Base-by-base conservation (phyloP, 768 basidiomycete species). In the Saitozyma podzolica region DNA sequence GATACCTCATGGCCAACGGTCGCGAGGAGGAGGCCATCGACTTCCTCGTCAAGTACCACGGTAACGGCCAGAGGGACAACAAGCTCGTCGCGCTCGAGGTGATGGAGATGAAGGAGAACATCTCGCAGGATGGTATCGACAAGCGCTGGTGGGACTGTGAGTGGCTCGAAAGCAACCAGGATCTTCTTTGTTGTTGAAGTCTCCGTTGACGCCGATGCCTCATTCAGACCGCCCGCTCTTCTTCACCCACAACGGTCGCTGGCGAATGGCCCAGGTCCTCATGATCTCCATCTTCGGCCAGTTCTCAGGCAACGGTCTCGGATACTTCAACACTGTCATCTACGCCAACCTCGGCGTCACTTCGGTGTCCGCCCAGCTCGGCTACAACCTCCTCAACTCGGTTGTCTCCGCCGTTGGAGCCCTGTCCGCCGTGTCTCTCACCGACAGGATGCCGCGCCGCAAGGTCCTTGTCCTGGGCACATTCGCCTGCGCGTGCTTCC, bases 31-130 rank as follows among this genome's bases (percentile, higher is more conserved):
- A 78, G 58, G 77, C 77, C 1, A 64, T 76, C 41, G 60, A 64
- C 0, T 78, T 78, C 62, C 61, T 80, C 50, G 74, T 77, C 60
- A 59, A 68, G 29, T 80, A 78, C 63, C 79, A 80, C 65, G 79
- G 77, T n/a, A 76, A 77, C 52, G 79, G 79, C 41, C 63, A 80
- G 58, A 63, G 65, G 2, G 49, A 72, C n/a, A 78, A 80, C 60
- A 68, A 68, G 41, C 72, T 81, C 19, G 80, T 59, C 74, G 78
- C 52, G 64, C 80, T 77, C 65, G 80, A 80, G 56, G 78, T 74
- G 55, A 69, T 72, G 54, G 78, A 80, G 45, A 47, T 47, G 45
- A 11, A 17, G 13, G 45, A 47, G 45, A 47, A 47, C 45, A 52
- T 52, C n/a, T 29, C 16, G 37, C 51, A 11, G 11, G 51, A 52